phyloP scores from a whole-genome alignment of 2,329 filamentous ascomycete species.

The Diaporthe humulicola region DNA sequence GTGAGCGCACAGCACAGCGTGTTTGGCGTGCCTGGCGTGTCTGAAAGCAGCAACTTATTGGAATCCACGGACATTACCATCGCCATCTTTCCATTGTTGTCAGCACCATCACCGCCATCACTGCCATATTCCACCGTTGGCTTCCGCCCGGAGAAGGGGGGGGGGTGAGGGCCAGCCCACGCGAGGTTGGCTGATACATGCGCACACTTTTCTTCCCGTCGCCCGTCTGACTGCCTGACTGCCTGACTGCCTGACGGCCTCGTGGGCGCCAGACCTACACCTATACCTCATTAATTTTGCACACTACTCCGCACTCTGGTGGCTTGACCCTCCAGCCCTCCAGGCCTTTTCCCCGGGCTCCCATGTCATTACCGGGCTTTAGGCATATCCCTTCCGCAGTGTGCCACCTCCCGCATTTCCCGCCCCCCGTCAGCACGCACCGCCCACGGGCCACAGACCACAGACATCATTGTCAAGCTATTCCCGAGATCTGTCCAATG shows the following conservation, averaged over 20 bases:
- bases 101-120: background rate
- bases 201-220: background rate
- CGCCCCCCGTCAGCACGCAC: conserved; percentile 28
- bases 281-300: conserved; percentile 21
- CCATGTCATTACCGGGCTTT: conserved; percentile 23
- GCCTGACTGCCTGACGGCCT: background rate
- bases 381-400: conserved; percentile 27
- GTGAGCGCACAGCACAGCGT: conserved; percentile 12
- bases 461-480: conserved; percentile 19
- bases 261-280: conserved; percentile 13
- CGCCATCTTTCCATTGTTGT: conserved; percentile 7
- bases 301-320: conserved; percentile 24
- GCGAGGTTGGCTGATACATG: conserved; percentile 18
- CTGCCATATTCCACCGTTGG: conserved; percentile 16
- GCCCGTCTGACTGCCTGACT: conserved; percentile 12
- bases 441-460: conserved; percentile 14
- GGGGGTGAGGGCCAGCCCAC: background rate
- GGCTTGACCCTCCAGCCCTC: conserved; percentile 11
- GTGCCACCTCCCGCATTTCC: conserved; percentile 29
- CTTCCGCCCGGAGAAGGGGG: background rate
- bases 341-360: conserved; percentile 4
- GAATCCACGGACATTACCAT: background rate
- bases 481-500: conserved; percentile 30
- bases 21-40: conserved; percentile 7
- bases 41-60: conserved; percentile 21